Evolutionary conservation across 2,329 filamentous ascomycete genomes (phyloP), one percentile per base, ranked within the genome.

Genomic region (Periconia digitata): DNA sequence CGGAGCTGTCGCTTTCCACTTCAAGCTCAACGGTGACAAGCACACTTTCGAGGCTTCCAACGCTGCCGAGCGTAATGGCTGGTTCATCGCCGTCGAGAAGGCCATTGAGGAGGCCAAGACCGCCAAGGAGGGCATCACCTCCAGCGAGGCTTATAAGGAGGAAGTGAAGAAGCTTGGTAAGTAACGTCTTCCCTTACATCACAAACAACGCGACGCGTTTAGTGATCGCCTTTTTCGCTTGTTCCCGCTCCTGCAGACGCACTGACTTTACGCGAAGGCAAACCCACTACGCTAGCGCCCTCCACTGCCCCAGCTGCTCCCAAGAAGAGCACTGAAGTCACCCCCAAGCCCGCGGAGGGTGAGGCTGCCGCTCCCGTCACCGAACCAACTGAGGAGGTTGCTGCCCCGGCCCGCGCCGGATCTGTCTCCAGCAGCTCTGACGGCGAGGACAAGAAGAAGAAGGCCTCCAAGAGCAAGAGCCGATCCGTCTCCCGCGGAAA

Each of bases 41-140:
- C 91, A 96, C 82, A 83, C 83, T 52, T 96, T 99, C 82, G 92
- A 96, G 83, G 90, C 92, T 49, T 67, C 78, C 64, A 86, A 69
- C 64, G 64, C 82, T 41, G 78, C 84, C 50, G 91, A 96, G 77
- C 91, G 92, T 70, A 90, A 96, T 74, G 90, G 88, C 81, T 97
- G 94, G 94, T 84, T 95, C 64, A 77, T 85, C 54, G 87, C 92
- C 67, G 73, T 96, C 62, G 91, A 94, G 83, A 76, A 82, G 66
- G 90, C 92, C 80, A 83, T 89, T 44, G 81, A 85, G 43, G 90
- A 95, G 77, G 92, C 90, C 66, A 95, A 94, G 82, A 86, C 87
- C 63, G 78, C 89, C 49, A 86, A 85, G 66, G 79, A 88, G 57
- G 81, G 81, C 47, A 82, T 96, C 62, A 82, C 83, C 56, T 85